Conservation (phyloP, 768 basidiomycete genomes). For the Hortiboletus flavorubellus region DNA sequence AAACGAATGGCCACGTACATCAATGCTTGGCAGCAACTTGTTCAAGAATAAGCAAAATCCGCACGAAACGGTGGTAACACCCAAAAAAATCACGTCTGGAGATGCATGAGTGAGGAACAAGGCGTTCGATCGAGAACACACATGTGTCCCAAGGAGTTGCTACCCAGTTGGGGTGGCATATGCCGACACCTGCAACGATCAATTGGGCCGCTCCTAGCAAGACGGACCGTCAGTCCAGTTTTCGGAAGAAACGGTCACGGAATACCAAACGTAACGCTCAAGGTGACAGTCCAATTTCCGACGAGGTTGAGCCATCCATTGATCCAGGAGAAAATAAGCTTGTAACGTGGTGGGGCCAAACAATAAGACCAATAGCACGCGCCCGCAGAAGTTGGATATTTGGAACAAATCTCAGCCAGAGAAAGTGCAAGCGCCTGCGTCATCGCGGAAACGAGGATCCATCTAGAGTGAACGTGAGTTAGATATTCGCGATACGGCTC, state of each 20-base stretch:
- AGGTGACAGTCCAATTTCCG: conserved; percentile 65
- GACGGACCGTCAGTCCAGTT: not conserved
- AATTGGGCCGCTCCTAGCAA: conserved; percentile 54
- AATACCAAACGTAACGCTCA: conserved; percentile 60
- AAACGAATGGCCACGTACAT: conserved; percentile 34
- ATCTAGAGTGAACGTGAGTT: conserved; percentile 31
- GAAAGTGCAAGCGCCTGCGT: conserved; percentile 50
- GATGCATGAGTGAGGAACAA: not conserved
- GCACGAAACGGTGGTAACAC: conserved; percentile 44
- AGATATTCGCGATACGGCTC: too few species aligned
- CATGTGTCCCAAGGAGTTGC: conserved; percentile 61
- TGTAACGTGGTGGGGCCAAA: conserved; percentile 49
- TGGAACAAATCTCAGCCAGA: conserved; percentile 56
- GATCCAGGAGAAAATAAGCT: conserved; percentile 57
- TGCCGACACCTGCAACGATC: conserved; percentile 53
- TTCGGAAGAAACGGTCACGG: not conserved
- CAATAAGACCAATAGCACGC: conserved; percentile 68
- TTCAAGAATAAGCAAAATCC: conserved; percentile 57
- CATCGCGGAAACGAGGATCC: conserved; percentile 48
- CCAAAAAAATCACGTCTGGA: conserved; percentile 55
- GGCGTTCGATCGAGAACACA: conserved; percentile 19
- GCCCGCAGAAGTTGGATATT: conserved; percentile 59
- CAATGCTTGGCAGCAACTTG: conserved; percentile 44
- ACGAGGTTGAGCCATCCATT: conserved; percentile 68
- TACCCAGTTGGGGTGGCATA: conserved; percentile 57